Evolutionary conservation across 345 rosid genomes (phyloP), one percentile per base, ranked within the genome.

Genomic region (Ceriops zippeliana): DNA sequence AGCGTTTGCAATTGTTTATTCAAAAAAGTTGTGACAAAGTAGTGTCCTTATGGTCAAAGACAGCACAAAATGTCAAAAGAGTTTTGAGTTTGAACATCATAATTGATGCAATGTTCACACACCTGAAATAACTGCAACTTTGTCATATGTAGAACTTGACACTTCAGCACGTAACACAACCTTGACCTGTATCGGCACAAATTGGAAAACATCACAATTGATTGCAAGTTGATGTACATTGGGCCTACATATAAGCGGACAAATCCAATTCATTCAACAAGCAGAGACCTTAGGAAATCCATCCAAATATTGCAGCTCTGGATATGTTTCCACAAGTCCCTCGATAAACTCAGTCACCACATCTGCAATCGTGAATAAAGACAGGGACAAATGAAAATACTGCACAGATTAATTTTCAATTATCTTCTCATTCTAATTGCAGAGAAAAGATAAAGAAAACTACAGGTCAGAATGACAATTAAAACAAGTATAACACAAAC

Each of bases 61-160:
- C 49, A 42, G 17, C 49, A 42, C 5, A 13, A 42, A 11, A 34
- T 11, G 56, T 56, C 5, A 15, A 32, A 58, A 13, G 66, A 32
- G 63, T 66, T 58, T 61, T 28, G 21, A 42, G 47, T 46, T 63
- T 31, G 22, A 28, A 66, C 30, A 60, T 16, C 20, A 53, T 27
- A 22, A 10, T 5, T 1, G 1, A 38, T 47, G 46, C 21, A 58
- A 17, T 52, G 27, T 52, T 46, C 53, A 67, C 80, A 38, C 73
- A 95, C 99, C 99, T 83, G 97, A 91, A 72, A 95, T 88, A 60
- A 95, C 82, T 1, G 99, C 96, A 66, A 95, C 99, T 80, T 91
- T 89, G 75, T 83, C 87, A 81, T 86, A 85, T 38, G 78, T 85
- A 51, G 75, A 80, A 76, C 86, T 75, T 6, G 90, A 81, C 76